Evolutionary conservation across 2,329 filamentous ascomycete species (phyloP), one percentile per base, ranked within the genome.

Genomic region (Colletotrichum sublineola): DNA sequence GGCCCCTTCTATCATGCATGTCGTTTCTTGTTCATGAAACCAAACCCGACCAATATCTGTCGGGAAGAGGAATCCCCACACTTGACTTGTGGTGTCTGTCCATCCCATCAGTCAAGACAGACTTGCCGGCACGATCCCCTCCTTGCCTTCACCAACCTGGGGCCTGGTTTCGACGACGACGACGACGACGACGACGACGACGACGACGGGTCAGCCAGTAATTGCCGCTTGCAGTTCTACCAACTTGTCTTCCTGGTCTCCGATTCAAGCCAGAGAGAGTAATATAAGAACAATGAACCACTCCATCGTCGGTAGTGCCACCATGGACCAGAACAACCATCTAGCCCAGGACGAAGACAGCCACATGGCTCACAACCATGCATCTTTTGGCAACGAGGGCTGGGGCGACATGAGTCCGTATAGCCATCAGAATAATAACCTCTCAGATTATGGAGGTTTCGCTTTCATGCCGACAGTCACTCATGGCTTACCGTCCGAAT

Each of bases 401-500:
- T 90, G 89, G 90, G 84, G 84, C 60, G 86, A 87, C 77, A 87
- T 91, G 77, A 86, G 83, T 74, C 81, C 90, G 18, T 93, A 94
- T 77, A 90, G 91, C 76, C 66, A 73, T 36, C 89, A 92, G 74
- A 92, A 92, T 69, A 92, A 92, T 69, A 90, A 91, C 33, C 89
- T 94, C 82, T 86, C 90, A 52, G 92, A 93, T 76, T 94, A 93
- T 78, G 84, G 86, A 71, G 86, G 85, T 75, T 91, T 84, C 74
- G 77, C 86, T 70, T 95, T 92, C 81, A 84, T 88, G 75, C 83
- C 85, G 67, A 84, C 87, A 58, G 86, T 86, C 60, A 75, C 78
- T 67, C 83, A 85, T 74, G 81, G 84, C 12, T 74, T 89, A 65
- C 83, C 87, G 3, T 84, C 86, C 33, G 88, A 89, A 71, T 82